Evolutionary conservation across 2,329 filamentous ascomycete species (phyloP), one percentile per base, ranked within the genome.

Genomic region (Graphilbum ipis-grandicollis): DNA sequence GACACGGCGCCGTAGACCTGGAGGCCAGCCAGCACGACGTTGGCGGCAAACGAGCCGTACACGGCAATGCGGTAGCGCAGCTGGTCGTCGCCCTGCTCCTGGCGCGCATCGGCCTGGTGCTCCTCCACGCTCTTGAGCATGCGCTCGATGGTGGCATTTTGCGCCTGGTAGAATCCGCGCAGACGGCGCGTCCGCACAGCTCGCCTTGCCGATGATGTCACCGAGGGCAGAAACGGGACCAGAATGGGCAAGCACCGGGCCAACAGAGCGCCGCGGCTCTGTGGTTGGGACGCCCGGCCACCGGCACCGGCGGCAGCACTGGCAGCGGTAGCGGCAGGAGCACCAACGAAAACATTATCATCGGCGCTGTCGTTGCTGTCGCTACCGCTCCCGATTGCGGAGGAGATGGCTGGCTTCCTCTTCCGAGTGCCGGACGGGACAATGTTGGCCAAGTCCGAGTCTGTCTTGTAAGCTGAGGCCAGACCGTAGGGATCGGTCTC

Each of bases 71-170:
- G 70, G 57, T 70, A 77, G 50, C 79, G 76, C 47, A 94, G 58
- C 43, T 88, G 79, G 51, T 92, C 88, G 23, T 85, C 80, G 41
- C 73, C 75, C 40, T 79, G 75, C 52, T 86, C 73, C 47, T 92
- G 79, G 44, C 73, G 77, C 26, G 86, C 86, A 34, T 84, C 77
- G 26, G 77, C 75, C 15, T 80, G 67, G 57, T 96, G 90, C 51
- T 94, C 84, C 50, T 93, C 84, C 3, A 96, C 88, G 3, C 81
- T 78, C 60, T 93, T 94, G 45, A 96, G 66, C 58, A 94, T 70
- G 10, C 83, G 74, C 60, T 93, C 75, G 46, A 98, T 98, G 48
- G 83, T 86, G 54, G 86, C 82, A 53, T 98, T 98, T 53, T 98
- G 88, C 22, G 68, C 67, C 53, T 83, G 71, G 64, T 96, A 96